Conservation (phyloP, 2,329 filamentous ascomycete genomes). For the Colletotrichum shisoi region DNA sequence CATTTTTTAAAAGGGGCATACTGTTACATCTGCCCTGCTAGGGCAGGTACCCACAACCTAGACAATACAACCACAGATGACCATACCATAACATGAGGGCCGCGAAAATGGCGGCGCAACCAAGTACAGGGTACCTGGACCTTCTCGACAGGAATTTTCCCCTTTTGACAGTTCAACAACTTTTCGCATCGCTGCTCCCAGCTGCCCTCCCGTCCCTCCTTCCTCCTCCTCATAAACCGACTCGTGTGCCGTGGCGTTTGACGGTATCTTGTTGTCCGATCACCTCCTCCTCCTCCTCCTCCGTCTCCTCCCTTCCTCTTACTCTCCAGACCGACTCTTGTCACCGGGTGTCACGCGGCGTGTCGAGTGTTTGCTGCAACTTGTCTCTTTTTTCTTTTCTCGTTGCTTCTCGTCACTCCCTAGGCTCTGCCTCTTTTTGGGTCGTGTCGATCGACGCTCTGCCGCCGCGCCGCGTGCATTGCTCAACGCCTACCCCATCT, state of each 20-base stretch:
- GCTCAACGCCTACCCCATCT: constrained; percentile 19
- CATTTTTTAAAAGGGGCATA: too few relatives aligned
- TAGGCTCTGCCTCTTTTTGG: constrained; percentile 43
- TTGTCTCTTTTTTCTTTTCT: constrained; percentile 45
- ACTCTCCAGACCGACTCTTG: constrained; percentile 19
- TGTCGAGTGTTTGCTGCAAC: constrained; percentile 41
- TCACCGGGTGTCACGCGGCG: constrained; percentile 30
- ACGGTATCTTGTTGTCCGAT: constrained; percentile 29
- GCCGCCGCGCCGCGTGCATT: constrained; percentile 28
- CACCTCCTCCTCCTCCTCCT: constrained; percentile 40
- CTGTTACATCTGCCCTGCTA: too few relatives aligned
- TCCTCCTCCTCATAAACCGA: constrained; percentile 38
- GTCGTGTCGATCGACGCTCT: constrained; percentile 19
- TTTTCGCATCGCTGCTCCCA: constrained; percentile 38
- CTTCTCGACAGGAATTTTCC: constrained; percentile 40
- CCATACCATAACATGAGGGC: too few relatives aligned
- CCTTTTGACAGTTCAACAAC: constrained; percentile 41
- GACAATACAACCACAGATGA: too few relatives aligned
- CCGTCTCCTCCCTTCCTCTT: constrained; percentile 28
- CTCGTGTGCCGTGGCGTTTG: constrained; percentile 36
- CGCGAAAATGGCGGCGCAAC: constrained; percentile 18
- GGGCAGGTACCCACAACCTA: too few relatives aligned
- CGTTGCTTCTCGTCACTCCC: constrained; percentile 55
- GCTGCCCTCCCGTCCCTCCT: constrained; percentile 29
- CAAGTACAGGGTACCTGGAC: constrained; percentile 38